Conservation (phyloP, 805 yeast species). For the Wickerhamiella slavikovae region DNA sequence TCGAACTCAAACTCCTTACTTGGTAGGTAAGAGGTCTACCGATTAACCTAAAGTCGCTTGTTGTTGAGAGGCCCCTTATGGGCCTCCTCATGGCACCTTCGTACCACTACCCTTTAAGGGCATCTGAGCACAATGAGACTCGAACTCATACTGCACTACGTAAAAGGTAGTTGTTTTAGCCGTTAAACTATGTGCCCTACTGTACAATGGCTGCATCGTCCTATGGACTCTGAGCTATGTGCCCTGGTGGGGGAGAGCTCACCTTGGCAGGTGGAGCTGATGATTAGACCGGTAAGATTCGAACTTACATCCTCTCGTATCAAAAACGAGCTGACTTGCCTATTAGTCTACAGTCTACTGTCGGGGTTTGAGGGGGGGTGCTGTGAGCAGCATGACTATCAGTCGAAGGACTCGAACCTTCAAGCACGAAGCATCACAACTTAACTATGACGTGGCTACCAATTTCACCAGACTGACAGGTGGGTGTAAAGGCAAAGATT, state of each 20-base stretch:
- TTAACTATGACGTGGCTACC: constrained; percentile 6
- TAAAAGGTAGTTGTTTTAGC: constrained; percentile 3
- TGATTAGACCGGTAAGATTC: constrained; percentile 3
- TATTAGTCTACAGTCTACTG: constrained; percentile 3
- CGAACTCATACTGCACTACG: constrained; percentile 6
- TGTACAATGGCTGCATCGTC: too few species aligned
- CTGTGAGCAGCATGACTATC: neutral
- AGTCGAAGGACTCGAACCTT: constrained; percentile 4
- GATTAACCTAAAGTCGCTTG: constrained; percentile 4
- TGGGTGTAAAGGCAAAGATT: too few species aligned
- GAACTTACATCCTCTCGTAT: constrained; percentile 2
- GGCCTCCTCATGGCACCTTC: neutral
- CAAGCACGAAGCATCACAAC: constrained; percentile 4
- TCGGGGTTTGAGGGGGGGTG: neutral
- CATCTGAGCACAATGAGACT: constrained; percentile 4
- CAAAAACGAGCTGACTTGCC: constrained; percentile 2
- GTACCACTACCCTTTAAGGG: neutral
- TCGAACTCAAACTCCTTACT: constrained; percentile 4
- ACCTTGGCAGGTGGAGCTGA: too few species aligned
- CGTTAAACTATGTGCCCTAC: constrained; percentile 3
- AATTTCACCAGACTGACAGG: constrained; percentile 5
- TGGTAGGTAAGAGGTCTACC: constrained; percentile 4
- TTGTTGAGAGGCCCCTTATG: neutral
- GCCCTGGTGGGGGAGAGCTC: too few species aligned
- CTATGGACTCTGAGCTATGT: too few species aligned